Conservation (phyloP, 2,329 filamentous ascomycete genomes). For the Xylariaceae sp. region DNA sequence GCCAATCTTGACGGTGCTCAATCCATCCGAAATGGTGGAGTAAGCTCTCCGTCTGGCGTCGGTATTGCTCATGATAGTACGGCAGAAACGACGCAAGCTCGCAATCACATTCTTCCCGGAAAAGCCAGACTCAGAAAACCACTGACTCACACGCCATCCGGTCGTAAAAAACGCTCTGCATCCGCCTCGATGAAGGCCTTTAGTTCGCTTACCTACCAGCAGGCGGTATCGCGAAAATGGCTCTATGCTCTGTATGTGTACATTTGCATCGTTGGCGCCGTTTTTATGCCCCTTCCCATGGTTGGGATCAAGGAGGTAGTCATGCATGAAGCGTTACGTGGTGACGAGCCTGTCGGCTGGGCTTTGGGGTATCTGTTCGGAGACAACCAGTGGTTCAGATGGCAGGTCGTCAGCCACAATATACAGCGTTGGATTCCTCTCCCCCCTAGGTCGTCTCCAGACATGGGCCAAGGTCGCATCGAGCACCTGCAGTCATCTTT, state of each 20-base stretch:
- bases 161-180: slow-evolving; percentile 59
- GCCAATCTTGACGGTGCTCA: slow-evolving; percentile 16
- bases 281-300: slow-evolving; percentile 46
- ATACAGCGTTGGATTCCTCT: slow-evolving; percentile 72
- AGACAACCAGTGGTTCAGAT: slow-evolving; percentile 65
- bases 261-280: slow-evolving; percentile 55
- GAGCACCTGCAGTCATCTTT: slow-evolving; percentile 60
- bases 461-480: slow-evolving; percentile 47
- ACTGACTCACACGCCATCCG: slow-evolving; percentile 54
- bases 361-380: slow-evolving; percentile 85
- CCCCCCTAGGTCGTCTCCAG: slow-evolving; percentile 41
- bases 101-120: slow-evolving; percentile 51
- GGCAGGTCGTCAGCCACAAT: slow-evolving; percentile 62
- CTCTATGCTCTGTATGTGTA: slow-evolving; percentile 79
- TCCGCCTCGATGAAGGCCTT: slow-evolving; percentile 66
- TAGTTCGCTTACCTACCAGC: slow-evolving; percentile 70
- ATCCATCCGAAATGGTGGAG: slow-evolving; percentile 6
- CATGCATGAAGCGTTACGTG: slow-evolving; percentile 57
- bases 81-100: slow-evolving; percentile 17
- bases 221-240: slow-evolving; percentile 76
- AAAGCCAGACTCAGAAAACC: slow-evolving; percentile 35
- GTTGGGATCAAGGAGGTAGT: slow-evolving; percentile 68
- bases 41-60: slow-evolving; percentile 2
- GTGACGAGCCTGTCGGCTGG: slow-evolving; percentile 85
- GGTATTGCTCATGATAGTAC: slow-evolving; percentile 14